Percentiles rank a stretch among this genome's conserved stretches.
These are phyloP conservation scores for Amanita rimosa DNA, from an alignment of 768 basidiomycete genomes.

Conservation along the genomic window DNA sequence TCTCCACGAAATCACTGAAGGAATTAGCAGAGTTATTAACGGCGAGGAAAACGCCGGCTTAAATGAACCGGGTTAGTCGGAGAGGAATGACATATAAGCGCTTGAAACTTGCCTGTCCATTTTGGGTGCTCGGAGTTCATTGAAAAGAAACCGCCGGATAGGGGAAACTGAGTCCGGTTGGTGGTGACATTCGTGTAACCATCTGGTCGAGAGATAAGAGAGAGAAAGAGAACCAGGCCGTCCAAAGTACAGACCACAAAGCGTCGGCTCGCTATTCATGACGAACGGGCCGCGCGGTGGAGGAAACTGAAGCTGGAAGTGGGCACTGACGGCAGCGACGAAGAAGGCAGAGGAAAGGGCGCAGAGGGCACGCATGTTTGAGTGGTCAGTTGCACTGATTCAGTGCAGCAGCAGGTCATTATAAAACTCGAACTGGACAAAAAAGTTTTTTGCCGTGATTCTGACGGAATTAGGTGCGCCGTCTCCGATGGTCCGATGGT, in stretches of 20 bases:
- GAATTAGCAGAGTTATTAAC: slow-evolving; percentile 41
- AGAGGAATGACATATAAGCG: neutral
- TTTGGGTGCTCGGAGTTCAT: slow-evolving; percentile 54
- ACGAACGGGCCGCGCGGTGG: slow-evolving; percentile 57
- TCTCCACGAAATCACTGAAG: slow-evolving; percentile 50
- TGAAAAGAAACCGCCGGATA: slow-evolving; percentile 47
- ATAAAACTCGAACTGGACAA: neutral
- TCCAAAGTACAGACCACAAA: slow-evolving; percentile 43
- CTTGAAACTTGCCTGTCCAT: slow-evolving; percentile 41
- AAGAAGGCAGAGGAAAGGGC: slow-evolving; percentile 9
- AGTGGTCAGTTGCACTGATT: neutral
- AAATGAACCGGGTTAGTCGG: neutral
- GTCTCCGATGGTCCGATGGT: neutral
- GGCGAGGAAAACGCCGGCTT: slow-evolving; percentile 46
- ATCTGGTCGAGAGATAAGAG: slow-evolving; percentile 25
- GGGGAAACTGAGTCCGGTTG: slow-evolving; percentile 58
- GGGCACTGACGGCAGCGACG: slow-evolving; percentile 42
- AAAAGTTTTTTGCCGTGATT: slow-evolving; percentile 5
- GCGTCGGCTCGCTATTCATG: slow-evolving; percentile 38
- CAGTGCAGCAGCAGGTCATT: neutral
- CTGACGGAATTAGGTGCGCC: no score
- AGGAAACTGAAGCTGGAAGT: slow-evolving; percentile 70
- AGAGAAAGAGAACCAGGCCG: no score
- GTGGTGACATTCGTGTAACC: slow-evolving; percentile 41
- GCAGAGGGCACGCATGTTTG: neutral